phyloP scores from a whole-genome alignment of 352 stramenopile species.

The Phytophthora brassicae region DNA sequence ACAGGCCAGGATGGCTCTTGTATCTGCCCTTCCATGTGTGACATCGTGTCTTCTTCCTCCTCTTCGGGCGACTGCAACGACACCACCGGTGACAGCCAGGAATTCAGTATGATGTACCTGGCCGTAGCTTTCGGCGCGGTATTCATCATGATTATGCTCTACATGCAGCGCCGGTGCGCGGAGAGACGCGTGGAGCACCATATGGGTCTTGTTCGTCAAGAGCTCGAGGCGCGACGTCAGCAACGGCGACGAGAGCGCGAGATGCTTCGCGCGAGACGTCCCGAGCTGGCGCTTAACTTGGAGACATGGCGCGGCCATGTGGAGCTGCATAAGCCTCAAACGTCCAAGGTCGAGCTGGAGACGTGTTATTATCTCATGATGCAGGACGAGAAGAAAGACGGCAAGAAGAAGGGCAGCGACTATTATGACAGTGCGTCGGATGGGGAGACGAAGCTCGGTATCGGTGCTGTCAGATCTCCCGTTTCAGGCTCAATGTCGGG shows the following conservation, averaged over 20 bases:
- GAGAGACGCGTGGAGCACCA: slow-evolving; percentile 30
- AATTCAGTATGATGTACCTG: slow-evolving; percentile 34
- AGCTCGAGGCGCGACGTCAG: slow-evolving; percentile 24
- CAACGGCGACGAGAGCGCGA: slow-evolving; percentile 27
- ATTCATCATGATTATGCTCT: slow-evolving; percentile 41
- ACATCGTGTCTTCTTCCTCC: slow-evolving; percentile 18
- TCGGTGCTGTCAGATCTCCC: slow-evolving; percentile 16
- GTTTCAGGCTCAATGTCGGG: slow-evolving; percentile 16
- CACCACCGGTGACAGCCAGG: slow-evolving; percentile 3
- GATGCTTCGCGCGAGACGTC: slow-evolving; percentile 29
- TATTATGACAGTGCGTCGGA: slow-evolving; percentile 18
- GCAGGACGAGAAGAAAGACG: slow-evolving; percentile 25
- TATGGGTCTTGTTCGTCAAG: slow-evolving; percentile 22
- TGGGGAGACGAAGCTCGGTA: slow-evolving; percentile 11
- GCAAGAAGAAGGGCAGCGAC: slow-evolving; percentile 16
- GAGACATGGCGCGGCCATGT: slow-evolving; percentile 37
- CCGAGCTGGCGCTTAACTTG: slow-evolving; percentile 33
- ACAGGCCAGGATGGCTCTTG: slow-evolving; percentile 28
- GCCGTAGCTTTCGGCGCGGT: slow-evolving; percentile 32
- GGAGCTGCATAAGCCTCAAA: slow-evolving; percentile 39
- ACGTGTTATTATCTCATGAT: slow-evolving; percentile 41
- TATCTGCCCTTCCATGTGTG: slow-evolving; percentile 48
- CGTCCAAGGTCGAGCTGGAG: slow-evolving; percentile 39
- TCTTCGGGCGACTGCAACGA: slow-evolving; percentile 13
- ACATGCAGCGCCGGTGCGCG: slow-evolving; percentile 38